Evolutionary conservation across 1,284 basidiomycete species (phyloP), one percentile per base, ranked within the genome.

Genomic region (Mycosarcoma mackinlayi): DNA sequence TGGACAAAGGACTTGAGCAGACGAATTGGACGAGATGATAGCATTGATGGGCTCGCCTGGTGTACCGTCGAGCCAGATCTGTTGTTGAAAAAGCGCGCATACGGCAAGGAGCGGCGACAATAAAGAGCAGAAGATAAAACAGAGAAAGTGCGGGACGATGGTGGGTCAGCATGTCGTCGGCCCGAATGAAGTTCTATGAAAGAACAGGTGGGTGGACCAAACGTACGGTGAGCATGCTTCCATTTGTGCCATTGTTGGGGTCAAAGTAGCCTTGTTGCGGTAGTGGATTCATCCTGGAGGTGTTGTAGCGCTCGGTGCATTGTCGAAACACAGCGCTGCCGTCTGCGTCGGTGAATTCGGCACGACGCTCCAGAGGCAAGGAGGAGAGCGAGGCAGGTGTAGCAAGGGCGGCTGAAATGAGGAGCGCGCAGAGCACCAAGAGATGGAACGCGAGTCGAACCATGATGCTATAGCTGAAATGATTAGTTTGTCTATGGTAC

Each of bases 31-130:
- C 21, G 78, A 79, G 21, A 82, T 69, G 57, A 82, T 81, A 18
- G 70, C 73, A 34, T 82, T 82, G 57, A 82, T 56, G 4, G 80
- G 80, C 55, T 82, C 80, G 19, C 80, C 80, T 6, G 67, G 67
- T 28, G 63, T 62, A 10, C 63, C 58, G 34, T 71, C 68, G 13
- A 66, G 48, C 68, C 68, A 71, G 41, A 57, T 61, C 67, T 71
- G 51, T 28, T 38, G 18, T 1, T 14, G 10, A 1, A 31, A n/a
- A 50, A 21, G 13, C 4, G 28, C 6, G 21, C 2, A 5, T 27
- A 14, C 14, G 18, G 28, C 28, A 19, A 24, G 10, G 35, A 28
- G 13, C 19, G 11, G 40, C 18, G 9, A 21, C 8, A 21, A 6
- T 8, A 24, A 48, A n/a, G n/a, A n/a, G n/a, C n/a, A n/a, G n/a